Percentiles rank a stretch among this genome's conserved stretches.
phyloP scores from a whole-genome alignment of 2,329 filamentous ascomycete genomes.

The Epichloe festucae region DNA sequence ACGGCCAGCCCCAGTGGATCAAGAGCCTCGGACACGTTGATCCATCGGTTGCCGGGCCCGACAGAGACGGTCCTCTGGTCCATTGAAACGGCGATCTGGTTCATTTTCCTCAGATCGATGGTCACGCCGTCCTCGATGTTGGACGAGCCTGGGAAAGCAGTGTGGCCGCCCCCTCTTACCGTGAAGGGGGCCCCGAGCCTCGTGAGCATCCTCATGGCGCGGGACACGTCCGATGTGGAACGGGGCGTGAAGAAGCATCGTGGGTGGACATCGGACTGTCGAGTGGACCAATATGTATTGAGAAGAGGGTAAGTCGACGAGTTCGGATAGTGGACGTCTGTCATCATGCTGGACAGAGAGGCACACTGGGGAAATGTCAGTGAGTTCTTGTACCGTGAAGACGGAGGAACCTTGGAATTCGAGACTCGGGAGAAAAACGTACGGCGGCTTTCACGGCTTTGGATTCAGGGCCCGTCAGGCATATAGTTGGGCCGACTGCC shows the following conservation, averaged over 20 bases:
- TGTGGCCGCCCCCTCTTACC: conserved; percentile 21
- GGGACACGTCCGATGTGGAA: conserved; percentile 14
- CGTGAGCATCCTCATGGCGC: conserved; percentile 13
- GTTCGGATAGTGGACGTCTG: not conserved
- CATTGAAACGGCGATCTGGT: conserved; percentile 10
- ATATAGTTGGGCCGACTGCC: too few relatives aligned
- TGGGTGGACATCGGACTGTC: conserved; percentile 9
- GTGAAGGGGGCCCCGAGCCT: conserved; percentile 18
- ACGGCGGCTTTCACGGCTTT: too few relatives aligned
- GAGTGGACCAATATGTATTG: conserved; percentile 13
- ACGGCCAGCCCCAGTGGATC: conserved; percentile 9
- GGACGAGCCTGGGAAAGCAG: conserved; percentile 15
- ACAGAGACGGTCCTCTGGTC: conserved; percentile 8
- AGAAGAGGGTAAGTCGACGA: not conserved
- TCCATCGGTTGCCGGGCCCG: conserved; percentile 12
- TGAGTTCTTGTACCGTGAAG: too few relatives aligned
- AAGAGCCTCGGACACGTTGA: conserved; percentile 11
- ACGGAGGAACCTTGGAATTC: too few relatives aligned
- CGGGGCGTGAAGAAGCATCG: conserved; percentile 15
- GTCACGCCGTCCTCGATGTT: conserved; percentile 17
- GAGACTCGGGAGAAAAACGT: too few relatives aligned
- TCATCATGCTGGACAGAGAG: not conserved
- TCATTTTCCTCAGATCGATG: conserved; percentile 14
- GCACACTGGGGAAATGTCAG: conserved; percentile 1
- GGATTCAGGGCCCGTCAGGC: too few relatives aligned